phyloP scores from a whole-genome alignment of 179 eudicot species.

The Spergularia azorica region DNA sequence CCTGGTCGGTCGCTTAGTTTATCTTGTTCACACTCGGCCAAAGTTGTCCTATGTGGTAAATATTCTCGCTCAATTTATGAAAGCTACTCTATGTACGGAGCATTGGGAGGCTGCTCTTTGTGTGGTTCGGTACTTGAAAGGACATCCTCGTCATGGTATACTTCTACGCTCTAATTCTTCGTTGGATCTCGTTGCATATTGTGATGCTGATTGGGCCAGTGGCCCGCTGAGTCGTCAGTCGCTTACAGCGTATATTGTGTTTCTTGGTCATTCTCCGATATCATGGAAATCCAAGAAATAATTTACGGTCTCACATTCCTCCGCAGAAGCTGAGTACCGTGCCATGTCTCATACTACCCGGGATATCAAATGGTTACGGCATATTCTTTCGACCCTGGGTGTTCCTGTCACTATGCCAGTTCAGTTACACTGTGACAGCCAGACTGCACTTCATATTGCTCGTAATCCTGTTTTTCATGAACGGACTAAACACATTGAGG shows the following conservation, averaged over 20 bases:
- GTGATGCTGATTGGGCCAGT: conserved; percentile 6
- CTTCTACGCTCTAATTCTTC: too few species aligned
- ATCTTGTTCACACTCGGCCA: neutral
- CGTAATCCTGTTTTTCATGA: too few species aligned
- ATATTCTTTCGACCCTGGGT: too few species aligned
- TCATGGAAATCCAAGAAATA: conserved; percentile 18
- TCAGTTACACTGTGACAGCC: too few species aligned
- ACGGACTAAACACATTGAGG: too few species aligned
- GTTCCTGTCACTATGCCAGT: too few species aligned
- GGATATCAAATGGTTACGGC: neutral
- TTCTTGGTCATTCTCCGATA: neutral
- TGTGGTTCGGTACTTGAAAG: neutral
- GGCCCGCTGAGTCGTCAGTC: neutral
- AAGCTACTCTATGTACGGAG: neutral
- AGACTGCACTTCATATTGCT: too few species aligned
- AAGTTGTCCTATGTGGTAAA: neutral
- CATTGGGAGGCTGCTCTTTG: conserved; percentile 11
- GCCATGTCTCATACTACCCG: neutral
- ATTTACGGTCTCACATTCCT: neutral
- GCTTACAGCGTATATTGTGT: neutral
- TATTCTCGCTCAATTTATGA: conserved; percentile 5
- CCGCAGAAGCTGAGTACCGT: neutral
- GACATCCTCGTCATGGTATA: neutral
- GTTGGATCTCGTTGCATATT: neutral
- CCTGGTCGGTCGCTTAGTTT: neutral